Evolutionary conservation across 1,139 yeast genomes (phyloP).

Genomic region (Tardiomyces depauwii): DNA sequence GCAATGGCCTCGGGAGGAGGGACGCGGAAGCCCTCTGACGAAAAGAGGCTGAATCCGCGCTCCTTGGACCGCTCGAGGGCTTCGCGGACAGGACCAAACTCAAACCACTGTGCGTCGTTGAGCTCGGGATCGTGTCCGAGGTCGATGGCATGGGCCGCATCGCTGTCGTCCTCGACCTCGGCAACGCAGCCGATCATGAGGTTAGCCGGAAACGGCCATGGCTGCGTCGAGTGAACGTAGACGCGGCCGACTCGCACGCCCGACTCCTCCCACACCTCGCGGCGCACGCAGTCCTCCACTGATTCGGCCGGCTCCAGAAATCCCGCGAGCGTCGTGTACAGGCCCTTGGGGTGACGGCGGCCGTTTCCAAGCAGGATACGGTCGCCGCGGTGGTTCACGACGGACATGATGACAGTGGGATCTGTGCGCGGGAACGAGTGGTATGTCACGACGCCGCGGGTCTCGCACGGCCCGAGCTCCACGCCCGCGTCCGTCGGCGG

Average conservation of each 20-base stretch:
- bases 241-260: slow-evolving; percentile 62
- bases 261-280: slow-evolving; percentile 95
- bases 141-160: slow-evolving; percentile 36
- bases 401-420: slow-evolving; percentile 73
- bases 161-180: slow-evolving; percentile 49
- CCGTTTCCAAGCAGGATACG: slow-evolving; percentile 64
- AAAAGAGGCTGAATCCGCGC: slow-evolving; percentile 1
- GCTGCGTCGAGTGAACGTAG: slow-evolving; percentile 60
- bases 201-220: slow-evolving; percentile 95
- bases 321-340: slow-evolving; percentile 83
- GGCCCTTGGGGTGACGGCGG: slow-evolving; percentile 39
- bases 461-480: slow-evolving; percentile 22
- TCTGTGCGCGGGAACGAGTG: slow-evolving; percentile 88
- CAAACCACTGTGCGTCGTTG: slow-evolving; percentile 78
- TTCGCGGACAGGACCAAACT: slow-evolving; percentile 38
- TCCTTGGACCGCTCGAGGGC: slow-evolving; percentile 26
- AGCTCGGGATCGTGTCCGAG: slow-evolving; percentile 79
- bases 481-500: slow-evolving; percentile 25
- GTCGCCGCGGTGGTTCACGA: slow-evolving; percentile 48
- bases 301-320: slow-evolving; percentile 94
- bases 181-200: slow-evolving; percentile 91
- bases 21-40: slow-evolving; percentile 24
- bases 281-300: slow-evolving; percentile 72
- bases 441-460: slow-evolving; percentile 30
- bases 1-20: slow-evolving; percentile 45